phyloP scores from a whole-genome alignment of 441 rosid genomes.

The Hypseocharis bilobata region DNA sequence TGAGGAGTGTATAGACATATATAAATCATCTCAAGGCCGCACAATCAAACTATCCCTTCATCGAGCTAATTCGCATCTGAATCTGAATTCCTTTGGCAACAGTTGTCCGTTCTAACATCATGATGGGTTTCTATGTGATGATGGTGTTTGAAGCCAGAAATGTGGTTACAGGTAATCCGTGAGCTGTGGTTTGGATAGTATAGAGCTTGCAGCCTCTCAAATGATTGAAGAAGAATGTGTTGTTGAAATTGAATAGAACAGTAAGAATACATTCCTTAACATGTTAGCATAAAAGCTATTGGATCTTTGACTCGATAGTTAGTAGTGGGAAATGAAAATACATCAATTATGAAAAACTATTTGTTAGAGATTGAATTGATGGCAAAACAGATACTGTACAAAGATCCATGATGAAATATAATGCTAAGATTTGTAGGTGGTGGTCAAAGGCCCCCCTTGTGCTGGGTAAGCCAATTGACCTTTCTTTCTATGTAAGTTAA shows the following conservation, averaged over 20 bases:
- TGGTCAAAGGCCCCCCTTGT: no score
- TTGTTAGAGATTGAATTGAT: conserved; percentile 12
- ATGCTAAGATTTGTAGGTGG: background rate
- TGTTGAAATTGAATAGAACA: conserved; percentile 6
- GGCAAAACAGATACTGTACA: background rate
- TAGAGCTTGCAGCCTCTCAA: conserved; percentile 3
- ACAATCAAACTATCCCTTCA: conserved; percentile 54
- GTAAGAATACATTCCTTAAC: conserved; percentile 12
- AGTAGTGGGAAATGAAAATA: background rate
- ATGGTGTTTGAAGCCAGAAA: background rate
- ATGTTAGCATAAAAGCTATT: conserved; percentile 3
- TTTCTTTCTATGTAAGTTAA: no score
- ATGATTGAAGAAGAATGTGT: conserved; percentile 11
- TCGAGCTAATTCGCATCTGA: conserved; percentile 32
- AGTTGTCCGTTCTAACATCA: conserved; percentile 18
- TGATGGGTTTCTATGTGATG: conserved; percentile 3
- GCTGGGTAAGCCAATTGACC: no score
- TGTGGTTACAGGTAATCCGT: background rate
- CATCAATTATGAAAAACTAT: background rate
- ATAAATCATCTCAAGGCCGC: conserved; percentile 36
- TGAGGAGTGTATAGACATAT: conserved; percentile 74
- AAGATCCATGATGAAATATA: conserved; percentile 1
- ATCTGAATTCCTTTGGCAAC: conserved; percentile 28
- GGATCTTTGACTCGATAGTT: conserved; percentile 13
- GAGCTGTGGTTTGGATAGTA: background rate